Conservation (phyloP, 2,329 filamentous ascomycete genomes). For the Alternaria brassicicola region DNA sequence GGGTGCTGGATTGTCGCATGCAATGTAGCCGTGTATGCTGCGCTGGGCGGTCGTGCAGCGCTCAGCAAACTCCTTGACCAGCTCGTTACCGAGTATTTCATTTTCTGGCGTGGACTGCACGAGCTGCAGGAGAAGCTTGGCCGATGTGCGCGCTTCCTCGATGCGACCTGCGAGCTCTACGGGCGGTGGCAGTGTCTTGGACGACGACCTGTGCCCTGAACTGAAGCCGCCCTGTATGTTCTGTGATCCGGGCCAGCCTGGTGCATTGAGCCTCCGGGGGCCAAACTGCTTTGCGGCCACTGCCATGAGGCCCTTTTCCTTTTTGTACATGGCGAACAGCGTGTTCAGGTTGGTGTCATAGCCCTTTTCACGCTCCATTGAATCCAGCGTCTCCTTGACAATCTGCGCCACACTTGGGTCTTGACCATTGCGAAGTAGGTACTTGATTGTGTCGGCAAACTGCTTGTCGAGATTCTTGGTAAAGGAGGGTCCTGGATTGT, state of each 20-base stretch:
- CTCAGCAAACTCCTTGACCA: conserved; percentile 89
- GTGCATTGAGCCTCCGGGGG: conserved; percentile 54
- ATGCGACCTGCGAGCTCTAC: conserved; percentile 81
- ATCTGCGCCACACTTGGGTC: conserved; percentile 84
- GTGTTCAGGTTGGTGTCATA: conserved; percentile 74
- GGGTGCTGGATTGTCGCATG: conserved; percentile 75
- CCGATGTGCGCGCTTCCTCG: conserved; percentile 88
- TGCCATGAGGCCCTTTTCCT: conserved; percentile 68
- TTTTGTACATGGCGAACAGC: conserved; percentile 86
- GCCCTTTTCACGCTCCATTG: conserved; percentile 73
- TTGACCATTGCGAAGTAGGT: conserved; percentile 71
- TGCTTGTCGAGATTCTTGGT: conserved; percentile 88
- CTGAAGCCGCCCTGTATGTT: conserved; percentile 29
- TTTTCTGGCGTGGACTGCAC: conserved; percentile 80
- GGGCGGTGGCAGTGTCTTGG: conserved; percentile 63
- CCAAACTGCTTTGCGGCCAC: conserved; percentile 42
- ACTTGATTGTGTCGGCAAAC: conserved; percentile 77
- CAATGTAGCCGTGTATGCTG: conserved; percentile 86
- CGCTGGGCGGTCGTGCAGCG: conserved; percentile 81
- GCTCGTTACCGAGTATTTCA: conserved; percentile 81
- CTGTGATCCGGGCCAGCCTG: conserved; percentile 46
- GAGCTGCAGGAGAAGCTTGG: conserved; percentile 89
- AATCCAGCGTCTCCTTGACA: conserved; percentile 82
- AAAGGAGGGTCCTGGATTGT: conserved; percentile 90
- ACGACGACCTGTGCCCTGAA: conserved; percentile 24